Evolutionary conservation across 257 asterid genomes (phyloP).

Genomic region (Nicotiana obtusifolia): DNA sequence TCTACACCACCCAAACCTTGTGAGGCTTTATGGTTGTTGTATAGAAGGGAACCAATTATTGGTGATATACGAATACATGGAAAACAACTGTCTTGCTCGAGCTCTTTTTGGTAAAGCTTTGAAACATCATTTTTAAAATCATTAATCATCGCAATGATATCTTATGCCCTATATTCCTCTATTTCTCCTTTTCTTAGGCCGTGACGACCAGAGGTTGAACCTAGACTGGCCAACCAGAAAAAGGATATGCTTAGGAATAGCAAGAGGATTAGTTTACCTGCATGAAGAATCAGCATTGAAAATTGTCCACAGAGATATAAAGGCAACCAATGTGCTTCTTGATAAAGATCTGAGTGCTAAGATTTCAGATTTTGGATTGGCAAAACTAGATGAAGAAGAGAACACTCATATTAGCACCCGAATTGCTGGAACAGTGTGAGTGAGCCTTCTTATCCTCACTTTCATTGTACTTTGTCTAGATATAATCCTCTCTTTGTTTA

Average conservation of each 20-base stretch:
- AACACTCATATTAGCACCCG: constrained; percentile 48
- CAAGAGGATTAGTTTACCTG: constrained; percentile 41
- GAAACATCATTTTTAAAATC: neutral
- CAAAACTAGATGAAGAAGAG: constrained; percentile 44
- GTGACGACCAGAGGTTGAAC: constrained; percentile 24
- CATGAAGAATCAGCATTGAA: constrained; percentile 44
- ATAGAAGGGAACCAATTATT: constrained; percentile 45
- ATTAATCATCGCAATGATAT: neutral
- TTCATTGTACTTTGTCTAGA: neutral
- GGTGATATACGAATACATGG: constrained; percentile 41
- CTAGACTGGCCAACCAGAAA: constrained; percentile 37
- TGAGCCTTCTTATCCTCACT: constrained; percentile 10
- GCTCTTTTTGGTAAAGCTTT: constrained; percentile 36
- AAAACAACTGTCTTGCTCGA: constrained; percentile 40
- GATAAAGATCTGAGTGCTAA: constrained; percentile 41
- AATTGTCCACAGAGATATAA: constrained; percentile 41
- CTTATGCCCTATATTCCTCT: neutral
- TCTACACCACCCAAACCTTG: constrained; percentile 44
- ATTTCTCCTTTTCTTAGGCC: constrained; percentile 15
- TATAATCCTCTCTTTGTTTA: neutral
- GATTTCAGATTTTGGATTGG: constrained; percentile 46
- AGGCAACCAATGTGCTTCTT: constrained; percentile 38
- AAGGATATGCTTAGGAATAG: constrained; percentile 36
- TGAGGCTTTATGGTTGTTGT: constrained; percentile 43
- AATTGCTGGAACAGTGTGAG: constrained; percentile 45